Evolutionary conservation across 768 basidiomycete species (phyloP), one percentile per base, ranked within the genome.

Genomic region (Suillus americanus): DNA sequence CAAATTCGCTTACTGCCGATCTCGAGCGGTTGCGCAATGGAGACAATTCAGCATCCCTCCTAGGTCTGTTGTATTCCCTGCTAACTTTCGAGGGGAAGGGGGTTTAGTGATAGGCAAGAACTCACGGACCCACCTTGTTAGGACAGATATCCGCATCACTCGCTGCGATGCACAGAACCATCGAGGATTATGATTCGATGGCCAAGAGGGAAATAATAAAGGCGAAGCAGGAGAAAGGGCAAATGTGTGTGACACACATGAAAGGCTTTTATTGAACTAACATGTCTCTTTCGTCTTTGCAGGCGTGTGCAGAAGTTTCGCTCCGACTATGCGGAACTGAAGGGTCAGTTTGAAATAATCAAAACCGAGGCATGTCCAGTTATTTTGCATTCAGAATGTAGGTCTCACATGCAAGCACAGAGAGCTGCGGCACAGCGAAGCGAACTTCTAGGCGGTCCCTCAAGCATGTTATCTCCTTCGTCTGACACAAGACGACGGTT

Each of bases 121-220:
- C 48, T 65, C 64, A 65, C 74, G 48, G 67, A 69, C 70, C 65
- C 57, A 5, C 65, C 67, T 66, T 70, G 78, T 76, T 81, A 96
- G 96, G 96, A 77, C 97, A 99, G 85, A 95, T 99, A 78, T 93
- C 94, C 38, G 95, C 96, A n/a, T 95, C 94, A 10, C 82, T 99
- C n/a, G 87, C 94, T 33, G 95, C 95, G 2, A 89, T 99, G 85
- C 89, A 92, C 59, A 81, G 97, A 64, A 95, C 97, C 62, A 89
- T 99, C 67, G 96, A 98, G 66, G 97, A 99, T 73, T 99, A 97
- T 73, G 96, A 98, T 71, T 90, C 92, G 10, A 95, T 99, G 92
- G 94, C 93, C 0, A 93, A 90, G 79, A 84, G 96, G 66, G 97
- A 99, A 77, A 94, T 97, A 73, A 95, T 99, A 61, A 94, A 92